Conservation (phyloP, 2,329 filamentous ascomycete species). For the Trichoderma endophyticum region DNA sequence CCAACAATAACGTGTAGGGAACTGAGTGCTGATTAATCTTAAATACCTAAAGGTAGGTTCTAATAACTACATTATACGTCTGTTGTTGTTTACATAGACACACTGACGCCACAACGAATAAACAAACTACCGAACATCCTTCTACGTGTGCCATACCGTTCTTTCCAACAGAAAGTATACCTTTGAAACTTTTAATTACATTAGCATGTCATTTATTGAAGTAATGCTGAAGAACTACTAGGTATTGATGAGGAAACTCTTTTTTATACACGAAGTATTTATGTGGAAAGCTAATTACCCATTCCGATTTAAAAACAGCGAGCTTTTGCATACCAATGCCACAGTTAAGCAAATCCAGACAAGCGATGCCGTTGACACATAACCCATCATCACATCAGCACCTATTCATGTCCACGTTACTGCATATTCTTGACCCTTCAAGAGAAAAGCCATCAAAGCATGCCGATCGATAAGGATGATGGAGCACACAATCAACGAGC, state of each 20-base stretch:
- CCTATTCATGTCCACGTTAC: background rate
- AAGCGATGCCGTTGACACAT: background rate
- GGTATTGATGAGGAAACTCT: background rate
- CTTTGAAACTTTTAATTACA: background rate
- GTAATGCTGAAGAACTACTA: no score
- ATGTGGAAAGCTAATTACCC: background rate
- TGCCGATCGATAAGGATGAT: background rate
- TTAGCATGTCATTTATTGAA: background rate
- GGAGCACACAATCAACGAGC: background rate
- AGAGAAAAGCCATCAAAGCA: background rate
- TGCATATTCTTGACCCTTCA: background rate
- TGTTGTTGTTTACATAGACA: background rate
- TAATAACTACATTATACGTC: no score
- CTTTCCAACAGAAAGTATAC: background rate
- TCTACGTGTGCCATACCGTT: no score
- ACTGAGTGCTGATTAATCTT: no score
- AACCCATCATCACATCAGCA: background rate
- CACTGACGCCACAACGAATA: no score
- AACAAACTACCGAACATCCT: no score
- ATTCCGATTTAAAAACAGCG: background rate
- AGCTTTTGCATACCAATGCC: background rate
- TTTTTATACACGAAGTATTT: background rate
- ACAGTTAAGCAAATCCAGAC: background rate
- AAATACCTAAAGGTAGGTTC: no score
- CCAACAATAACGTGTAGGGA: no score